Evolutionary conservation across 345 rosid genomes (phyloP), one percentile per base, ranked within the genome.

Genomic region (Bruguiera parviflora): DNA sequence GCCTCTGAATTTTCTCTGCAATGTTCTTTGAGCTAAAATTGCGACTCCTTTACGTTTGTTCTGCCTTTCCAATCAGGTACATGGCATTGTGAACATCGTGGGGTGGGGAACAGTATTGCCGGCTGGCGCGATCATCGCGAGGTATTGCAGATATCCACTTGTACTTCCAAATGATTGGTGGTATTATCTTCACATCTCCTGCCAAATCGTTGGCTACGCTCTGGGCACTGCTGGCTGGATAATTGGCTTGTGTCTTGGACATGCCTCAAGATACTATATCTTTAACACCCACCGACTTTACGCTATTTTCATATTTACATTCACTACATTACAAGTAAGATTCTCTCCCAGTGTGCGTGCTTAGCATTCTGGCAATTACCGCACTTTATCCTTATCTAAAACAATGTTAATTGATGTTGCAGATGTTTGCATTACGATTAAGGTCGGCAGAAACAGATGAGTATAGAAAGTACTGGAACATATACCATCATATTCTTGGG

Each of bases 91-190:
- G 53, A 87, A 78, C 80, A 83, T 87, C 2, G 27, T 78, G 10
- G 88, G 86, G 29, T 87, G 88, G 88, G 91, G 91, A 31, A 67
- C 60, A 32, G 5, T 87, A 24, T 16, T 87, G 60, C 91, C 91
- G 0, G 20, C 63, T 18, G 91, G 91, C 10, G 85, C 69, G 16
- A 83, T 87, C 3, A n/a, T 74, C 5, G 83, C 81, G 11, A 83
- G 91, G 47, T 87, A 87, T 47, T 76, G 55, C 37, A 76, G 68
- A 19, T 70, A 71, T 27, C 87, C 88, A 19, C n/a, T 71, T 0
- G 46, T 43, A 61, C 22, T 21, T 1, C 1, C 47, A 3, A 11
- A n/a, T 4, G 1, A 18, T 1, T 56, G 68, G 61, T 79, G 87
- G 85, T 71, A 39, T 53, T 0, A 3, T 0, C 27, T 73, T 61